Percentiles rank a stretch among this genome's conserved stretches.
These are phyloP conservation scores for Globisporangium heterothallicum DNA, from an alignment of 352 stramenopile genomes.

Conservation along the genomic window DNA sequence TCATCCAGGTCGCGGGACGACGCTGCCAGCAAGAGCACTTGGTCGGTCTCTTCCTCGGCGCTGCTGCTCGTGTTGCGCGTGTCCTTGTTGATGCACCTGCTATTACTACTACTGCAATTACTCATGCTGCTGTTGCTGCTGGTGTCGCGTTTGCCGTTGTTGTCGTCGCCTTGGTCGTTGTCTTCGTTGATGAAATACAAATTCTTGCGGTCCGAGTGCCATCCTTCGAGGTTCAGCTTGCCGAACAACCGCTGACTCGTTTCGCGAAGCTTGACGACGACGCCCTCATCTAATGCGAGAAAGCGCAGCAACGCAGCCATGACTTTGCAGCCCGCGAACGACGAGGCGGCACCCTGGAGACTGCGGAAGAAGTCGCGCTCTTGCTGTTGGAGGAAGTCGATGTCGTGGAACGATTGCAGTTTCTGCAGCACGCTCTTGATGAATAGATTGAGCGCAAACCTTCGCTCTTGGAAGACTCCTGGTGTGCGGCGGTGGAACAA, in stretches of 20 bases:
- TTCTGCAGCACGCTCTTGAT: conserved; percentile 24
- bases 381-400: conserved; percentile 24
- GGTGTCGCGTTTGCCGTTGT: no score
- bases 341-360: background rate
- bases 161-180: background rate
- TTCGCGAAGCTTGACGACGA: conserved; percentile 21
- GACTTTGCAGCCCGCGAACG: conserved; percentile 30
- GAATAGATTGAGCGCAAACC: conserved; percentile 20
- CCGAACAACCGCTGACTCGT: conserved; percentile 18
- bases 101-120: no score
- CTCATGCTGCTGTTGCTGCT: no score
- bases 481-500: conserved; percentile 43
- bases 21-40: background rate
- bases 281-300: conserved; percentile 23
- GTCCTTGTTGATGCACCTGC: no score
- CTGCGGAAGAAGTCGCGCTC: background rate
- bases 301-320: conserved; percentile 29
- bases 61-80: background rate
- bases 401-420: conserved; percentile 25
- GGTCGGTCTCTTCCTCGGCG: background rate
- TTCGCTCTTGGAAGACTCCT: conserved; percentile 23
- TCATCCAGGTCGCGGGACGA: background rate
- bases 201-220: conserved; percentile 31
- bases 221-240: conserved; percentile 36
- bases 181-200: conserved; percentile 7